Evolutionary conservation across 2,329 filamentous ascomycete species (phyloP), one percentile per base, ranked within the genome.

Genomic region (Escovopsis sp.): DNA sequence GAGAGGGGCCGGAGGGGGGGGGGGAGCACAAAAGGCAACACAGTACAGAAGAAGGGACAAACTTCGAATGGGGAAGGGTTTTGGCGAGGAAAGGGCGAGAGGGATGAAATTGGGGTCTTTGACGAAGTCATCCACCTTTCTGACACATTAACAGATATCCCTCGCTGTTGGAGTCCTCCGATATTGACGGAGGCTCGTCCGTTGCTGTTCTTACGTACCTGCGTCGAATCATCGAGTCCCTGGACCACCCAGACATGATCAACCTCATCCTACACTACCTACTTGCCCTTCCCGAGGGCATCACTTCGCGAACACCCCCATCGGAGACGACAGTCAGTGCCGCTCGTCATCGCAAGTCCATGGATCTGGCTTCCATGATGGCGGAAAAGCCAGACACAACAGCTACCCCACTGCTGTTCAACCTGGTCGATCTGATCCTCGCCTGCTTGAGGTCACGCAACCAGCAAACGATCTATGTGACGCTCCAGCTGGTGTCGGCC

Each of bases 171-270:
- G 88, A 98, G 56, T 98, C 90, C 9, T 96, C 90, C 1, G 90
- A 98, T 60, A 82, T 92, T 27, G 88, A 96, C 56, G 90, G 88
- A 44, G 90, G 90, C 36, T 98, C 90, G 6, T 94, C 90, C 1
- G 86, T 96, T 16, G 90, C 90, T 4, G 90, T 98, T 11, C 66
- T 96, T 42, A 94, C 87, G 2, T 96, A 98, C 54, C 67, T 98
- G 26, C 79, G 82, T 39, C 79, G 83, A 29, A 93, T 96, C 37
- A 68, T 98, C 5, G 87, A 94, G 53, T 81, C 84, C 1, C 66
- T 98, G 12, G 85, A 94, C 43, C 86, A 96, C 52, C 83, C 85
- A 7, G 87, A 96, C 49, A 79, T 98, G 63, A 84, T 94, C 39
- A 83, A 94, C 45, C 79, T 94, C 40, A 90, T 96, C 35, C 70